Evolutionary conservation across 148 eudicot genomes (phyloP), one percentile per base, ranked within the genome.

Genomic region (Cornus controversa): DNA sequence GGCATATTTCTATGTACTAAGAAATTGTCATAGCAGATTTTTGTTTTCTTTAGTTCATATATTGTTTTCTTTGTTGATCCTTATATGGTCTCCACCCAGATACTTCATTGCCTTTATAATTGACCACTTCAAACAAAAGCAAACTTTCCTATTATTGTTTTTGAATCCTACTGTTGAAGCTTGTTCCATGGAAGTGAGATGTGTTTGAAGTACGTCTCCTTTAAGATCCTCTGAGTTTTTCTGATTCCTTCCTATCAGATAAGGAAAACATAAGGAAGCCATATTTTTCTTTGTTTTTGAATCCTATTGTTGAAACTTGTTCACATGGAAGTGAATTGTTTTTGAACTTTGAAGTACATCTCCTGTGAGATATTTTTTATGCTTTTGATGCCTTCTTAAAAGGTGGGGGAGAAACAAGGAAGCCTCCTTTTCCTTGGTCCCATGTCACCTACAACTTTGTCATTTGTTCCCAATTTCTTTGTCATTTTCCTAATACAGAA

Each of bases 401-500:
- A 4, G 62, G 62, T 54, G 64, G 6, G 64, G 9, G 20, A 66
- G 50, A 66, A 77, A 66, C 8, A 23, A 72, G 45, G 31, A 70
- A 78, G 47, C 60, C 60, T 63, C 69, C 54, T 69, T 47, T 70
- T 10, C 42, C 18, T 37, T 37, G 14, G 68, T 36, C 62, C 31
- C 10, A 26, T 31, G 10, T 7, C 60, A 45, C 75, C 69, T 42
- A 28, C 71, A 20, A 71, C 57, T 65, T 66, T 72, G 50, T 64
- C 65, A 65, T 66, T 79, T 72, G 10, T 40, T 40, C 45, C 6
- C 8, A 40, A 40, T 40, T 40, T 40, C 9, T 40, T 66, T 72
- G 71, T 71, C 71, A 65, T 66, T 79, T 72, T 66, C 36, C 77
- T 31, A 29, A 50, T 16, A n/a, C 66, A 34, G 34, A 28, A 66